Evolutionary conservation across 116 monocot genomes (phyloP).

Genomic region (Papilionanthe hybrid): DNA sequence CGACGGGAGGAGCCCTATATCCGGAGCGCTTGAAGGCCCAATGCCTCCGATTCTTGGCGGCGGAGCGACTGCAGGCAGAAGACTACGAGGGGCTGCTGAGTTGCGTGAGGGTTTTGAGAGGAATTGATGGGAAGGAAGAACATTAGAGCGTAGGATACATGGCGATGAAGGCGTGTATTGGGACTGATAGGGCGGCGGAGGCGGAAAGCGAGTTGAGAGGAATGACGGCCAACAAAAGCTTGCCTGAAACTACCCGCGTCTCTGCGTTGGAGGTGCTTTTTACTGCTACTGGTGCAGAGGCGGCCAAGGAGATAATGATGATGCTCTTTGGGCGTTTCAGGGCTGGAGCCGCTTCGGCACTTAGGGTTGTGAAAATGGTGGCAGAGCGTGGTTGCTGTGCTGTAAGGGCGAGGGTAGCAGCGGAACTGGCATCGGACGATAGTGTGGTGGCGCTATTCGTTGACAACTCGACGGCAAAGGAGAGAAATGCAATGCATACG

Average conservation of each 20-base stretch:
- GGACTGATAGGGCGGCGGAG: conserved; percentile 50
- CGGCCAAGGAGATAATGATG: conserved; percentile 42
- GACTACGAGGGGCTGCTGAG: conserved; percentile 73
- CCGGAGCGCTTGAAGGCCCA: conserved; percentile 38
- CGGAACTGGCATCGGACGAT: background rate
- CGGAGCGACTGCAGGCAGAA: conserved; percentile 60
- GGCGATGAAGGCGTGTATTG: conserved; percentile 76
- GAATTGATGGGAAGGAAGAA: conserved; percentile 23
- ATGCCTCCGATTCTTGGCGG: conserved; percentile 77
- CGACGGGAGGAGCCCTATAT: conserved; percentile 16
- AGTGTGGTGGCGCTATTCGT: conserved; percentile 25
- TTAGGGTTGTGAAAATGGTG: conserved; percentile 59
- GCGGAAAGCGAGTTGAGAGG: conserved; percentile 68
- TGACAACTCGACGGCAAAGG: conserved; percentile 24
- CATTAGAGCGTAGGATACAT: conserved; percentile 70
- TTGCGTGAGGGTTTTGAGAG: conserved; percentile 55
- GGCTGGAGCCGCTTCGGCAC: conserved; percentile 39
- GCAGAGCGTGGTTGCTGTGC: conserved; percentile 29
- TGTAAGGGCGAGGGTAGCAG: too few relatives aligned
- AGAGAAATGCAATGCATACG: conserved; percentile 67
- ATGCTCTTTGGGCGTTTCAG: conserved; percentile 51
- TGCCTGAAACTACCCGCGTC: conserved; percentile 52
- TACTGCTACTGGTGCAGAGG: conserved; percentile 47
- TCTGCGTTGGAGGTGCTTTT: conserved; percentile 64
- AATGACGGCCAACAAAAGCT: conserved; percentile 42